Conservation (phyloP, 2,329 filamentous ascomycete species). For the Fusarium hainanense region DNA sequence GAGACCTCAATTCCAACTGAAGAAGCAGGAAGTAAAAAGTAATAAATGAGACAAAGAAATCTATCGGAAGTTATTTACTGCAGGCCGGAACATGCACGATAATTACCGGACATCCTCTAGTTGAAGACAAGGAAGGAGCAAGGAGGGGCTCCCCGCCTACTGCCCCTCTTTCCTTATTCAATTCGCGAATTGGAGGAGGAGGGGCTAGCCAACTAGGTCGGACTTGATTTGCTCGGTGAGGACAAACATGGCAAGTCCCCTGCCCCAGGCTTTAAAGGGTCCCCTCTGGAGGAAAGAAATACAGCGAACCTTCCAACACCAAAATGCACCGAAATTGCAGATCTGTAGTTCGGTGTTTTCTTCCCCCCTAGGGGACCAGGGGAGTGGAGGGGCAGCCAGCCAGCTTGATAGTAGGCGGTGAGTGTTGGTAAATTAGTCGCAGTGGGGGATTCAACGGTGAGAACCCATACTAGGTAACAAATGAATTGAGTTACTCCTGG, state of each 20-base stretch:
- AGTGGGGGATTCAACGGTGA: constrained; percentile 12
- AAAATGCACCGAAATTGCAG: not conserved
- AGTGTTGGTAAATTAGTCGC: constrained; percentile 21
- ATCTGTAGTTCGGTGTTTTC: not conserved
- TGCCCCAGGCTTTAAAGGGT: not conserved
- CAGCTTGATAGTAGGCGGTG: constrained; percentile 17
- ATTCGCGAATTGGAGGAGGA: constrained; percentile 40
- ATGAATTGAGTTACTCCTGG: not conserved
- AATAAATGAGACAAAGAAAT: not conserved
- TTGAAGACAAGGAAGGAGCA: not conserved
- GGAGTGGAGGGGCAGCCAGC: constrained; percentile 22
- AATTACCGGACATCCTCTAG: not conserved
- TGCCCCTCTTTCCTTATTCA: not conserved
- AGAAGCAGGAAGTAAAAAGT: not conserved
- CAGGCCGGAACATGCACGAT: not conserved
- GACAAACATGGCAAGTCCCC: constrained; percentile 29
- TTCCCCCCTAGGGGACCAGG: not conserved
- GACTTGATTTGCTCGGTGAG: constrained; percentile 42
- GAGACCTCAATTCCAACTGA: not conserved
- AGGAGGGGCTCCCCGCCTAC: not conserved
- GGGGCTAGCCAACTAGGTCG: constrained; percentile 28
- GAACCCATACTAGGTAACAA: not conserved
- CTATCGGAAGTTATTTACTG: not conserved
- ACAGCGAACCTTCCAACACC: not conserved
- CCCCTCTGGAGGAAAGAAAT: not conserved